These are phyloP conservation scores for Novymonas esmeraldas DNA, from an alignment of 208 protist genomes.

Conservation along the genomic window DNA sequence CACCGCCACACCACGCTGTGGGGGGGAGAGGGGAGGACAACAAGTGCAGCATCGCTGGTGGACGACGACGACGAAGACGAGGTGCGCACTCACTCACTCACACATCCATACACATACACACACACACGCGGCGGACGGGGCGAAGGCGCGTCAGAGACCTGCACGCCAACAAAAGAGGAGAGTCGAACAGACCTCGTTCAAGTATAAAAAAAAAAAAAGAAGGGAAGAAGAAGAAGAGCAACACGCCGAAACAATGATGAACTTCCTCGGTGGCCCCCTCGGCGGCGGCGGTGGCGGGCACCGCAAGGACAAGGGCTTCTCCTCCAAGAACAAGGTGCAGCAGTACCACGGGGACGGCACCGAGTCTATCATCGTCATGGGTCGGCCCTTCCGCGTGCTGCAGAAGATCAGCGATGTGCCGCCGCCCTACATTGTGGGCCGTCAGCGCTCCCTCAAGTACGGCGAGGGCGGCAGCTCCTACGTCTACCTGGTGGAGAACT, in stretches of 20 bases:
- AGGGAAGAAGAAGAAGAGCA: background rate
- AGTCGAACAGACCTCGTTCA: too few relatives aligned
- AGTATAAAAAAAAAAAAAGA: conserved; percentile 5
- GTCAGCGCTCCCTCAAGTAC: conserved; percentile 34
- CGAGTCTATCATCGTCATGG: conserved; percentile 82
- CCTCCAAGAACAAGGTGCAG: conserved; percentile 80
- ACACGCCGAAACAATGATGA: conserved; percentile 15
- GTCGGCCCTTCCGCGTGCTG: conserved; percentile 79
- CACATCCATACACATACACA: too few relatives aligned
- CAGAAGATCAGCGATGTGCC: conserved; percentile 64
- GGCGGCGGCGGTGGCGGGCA: conserved; percentile 11
- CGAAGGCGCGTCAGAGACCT: too few relatives aligned
- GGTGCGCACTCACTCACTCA: too few relatives aligned
- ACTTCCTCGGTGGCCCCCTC: conserved; percentile 25
- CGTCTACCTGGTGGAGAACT: conserved; percentile 83
- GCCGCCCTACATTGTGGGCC: conserved; percentile 34
- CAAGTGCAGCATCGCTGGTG: too few relatives aligned
- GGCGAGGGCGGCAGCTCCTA: conserved; percentile 47
- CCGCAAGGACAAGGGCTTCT: conserved; percentile 79
- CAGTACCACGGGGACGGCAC: conserved; percentile 79
- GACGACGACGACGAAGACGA: too few relatives aligned
- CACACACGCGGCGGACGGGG: too few relatives aligned
- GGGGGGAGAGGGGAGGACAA: too few relatives aligned
- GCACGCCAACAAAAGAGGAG: too few relatives aligned
- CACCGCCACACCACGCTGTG: too few relatives aligned